Conservation (phyloP, 2,329 filamentous ascomycete species). For the Parafenestella ontariensis region DNA sequence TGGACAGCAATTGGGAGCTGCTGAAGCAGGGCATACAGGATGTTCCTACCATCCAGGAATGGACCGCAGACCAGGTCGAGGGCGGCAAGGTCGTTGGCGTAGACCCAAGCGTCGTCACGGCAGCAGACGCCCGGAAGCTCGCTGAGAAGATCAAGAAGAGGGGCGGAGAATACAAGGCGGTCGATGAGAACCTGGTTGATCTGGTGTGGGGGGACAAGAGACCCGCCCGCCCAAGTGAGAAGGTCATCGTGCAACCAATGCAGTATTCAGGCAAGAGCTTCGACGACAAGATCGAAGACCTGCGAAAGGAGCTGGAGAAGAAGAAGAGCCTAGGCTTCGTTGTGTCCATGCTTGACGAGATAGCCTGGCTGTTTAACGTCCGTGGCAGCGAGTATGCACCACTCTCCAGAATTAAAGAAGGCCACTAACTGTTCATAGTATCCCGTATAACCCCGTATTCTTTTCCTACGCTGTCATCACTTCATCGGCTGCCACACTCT, state of each 20-base stretch:
- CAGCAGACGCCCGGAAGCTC: constrained; percentile 75
- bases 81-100: constrained; percentile 89
- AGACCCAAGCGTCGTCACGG: constrained; percentile 86
- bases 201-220: constrained; percentile 80
- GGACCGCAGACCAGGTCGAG: constrained; percentile 84
- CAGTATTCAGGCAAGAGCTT: constrained; percentile 84
- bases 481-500: constrained; percentile 75
- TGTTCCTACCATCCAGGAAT: constrained; percentile 97
- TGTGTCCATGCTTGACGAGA: constrained; percentile 93
- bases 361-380: constrained; percentile 98
- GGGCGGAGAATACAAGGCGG: constrained; percentile 77
- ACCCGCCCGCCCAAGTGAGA: constrained; percentile 77
- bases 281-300: constrained; percentile 79
- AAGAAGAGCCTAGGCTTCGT: constrained; percentile 88
- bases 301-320: constrained; percentile 91
- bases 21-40: constrained; percentile 93
- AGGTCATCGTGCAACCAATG: constrained; percentile 73
- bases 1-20: constrained; percentile 89
- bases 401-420: background rate
- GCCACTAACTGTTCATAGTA: constrained; percentile 55
- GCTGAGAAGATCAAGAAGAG: constrained; percentile 86
- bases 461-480: constrained; percentile 95
- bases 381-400: constrained; percentile 77
- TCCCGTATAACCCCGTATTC: constrained; percentile 97
- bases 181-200: constrained; percentile 88